Evolutionary conservation across 208 protist species (phyloP), one percentile per base, ranked within the genome.

Genomic region (Lotmaria passim): DNA sequence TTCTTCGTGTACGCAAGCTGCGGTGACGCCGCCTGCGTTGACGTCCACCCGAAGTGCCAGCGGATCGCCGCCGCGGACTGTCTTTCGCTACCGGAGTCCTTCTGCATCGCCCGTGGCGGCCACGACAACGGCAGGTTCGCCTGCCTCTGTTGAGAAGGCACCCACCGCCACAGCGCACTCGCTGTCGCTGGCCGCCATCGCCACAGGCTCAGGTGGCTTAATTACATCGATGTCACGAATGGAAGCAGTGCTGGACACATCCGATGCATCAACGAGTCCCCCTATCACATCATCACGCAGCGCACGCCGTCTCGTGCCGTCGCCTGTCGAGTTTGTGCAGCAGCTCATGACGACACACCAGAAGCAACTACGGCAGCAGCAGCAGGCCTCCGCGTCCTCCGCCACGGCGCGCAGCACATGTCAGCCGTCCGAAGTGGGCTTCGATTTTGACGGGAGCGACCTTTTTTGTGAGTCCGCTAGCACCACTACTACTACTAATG

Each of bases 11-110:
- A n/a, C n/a, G n/a, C n/a, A n/a, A n/a, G n/a, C 21, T 21, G 28
- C 43, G 0, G 43, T 14, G 19, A 19, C 36, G 23, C 7, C 15
- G 1, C 12, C 55, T 15, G 15, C n/a, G 7, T 23, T 46, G 23
- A 11, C 26, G 34, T 23, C 61, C 3, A 19, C 12, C 3, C 50
- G 39, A 7, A 15, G 43, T 12, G 38, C 47, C n/a, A 66, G 55
- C 23, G 66, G 60, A 1, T 80, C 69, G 19, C 78, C 73, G n/a
- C 78, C 64, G 33, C 78, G 78, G 7, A 83, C 78, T 10, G 53
- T 74, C 23, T 83, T 83, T 43, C 66, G 73, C 36, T 83, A 83
- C 30, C 76, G 28, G 14, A 73, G 69, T 41, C 69, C 60, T 6
- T 70, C 75, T 4, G 48, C 31, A 14, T 33, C 48, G 0, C 19